Percentiles rank a stretch among this genome's conserved stretches.
Evolutionary conservation across 176 grass and related monocot species (phyloP).

Genomic region (Oryza nivara): DNA sequence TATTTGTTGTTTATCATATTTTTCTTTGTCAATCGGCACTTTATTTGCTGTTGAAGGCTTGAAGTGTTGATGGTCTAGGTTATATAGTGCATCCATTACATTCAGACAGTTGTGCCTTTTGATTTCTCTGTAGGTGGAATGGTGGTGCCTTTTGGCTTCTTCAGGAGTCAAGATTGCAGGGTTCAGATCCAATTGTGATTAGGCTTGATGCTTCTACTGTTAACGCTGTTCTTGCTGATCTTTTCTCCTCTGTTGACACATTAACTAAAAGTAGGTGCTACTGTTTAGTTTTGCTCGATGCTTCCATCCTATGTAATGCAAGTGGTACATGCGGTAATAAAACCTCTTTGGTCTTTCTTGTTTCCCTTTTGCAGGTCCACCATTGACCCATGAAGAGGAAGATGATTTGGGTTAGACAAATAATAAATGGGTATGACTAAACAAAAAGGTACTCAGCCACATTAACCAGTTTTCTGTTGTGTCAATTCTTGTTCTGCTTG

Average conservation of each 20-base stretch:
- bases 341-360: too few relatives aligned
- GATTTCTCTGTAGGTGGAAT: neutral
- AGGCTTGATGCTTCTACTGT: too few relatives aligned
- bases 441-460: neutral
- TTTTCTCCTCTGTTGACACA: too few relatives aligned
- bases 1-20: neutral
- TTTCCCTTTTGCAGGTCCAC: too few relatives aligned
- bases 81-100: neutral
- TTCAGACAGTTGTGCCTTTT: neutral
- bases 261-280: too few relatives aligned
- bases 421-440: neutral
- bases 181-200: too few relatives aligned
- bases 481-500: neutral
- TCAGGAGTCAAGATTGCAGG: neutral
- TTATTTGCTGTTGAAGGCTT: too few relatives aligned
- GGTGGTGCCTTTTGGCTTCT: neutral
- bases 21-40: too few relatives aligned
- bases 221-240: too few relatives aligned
- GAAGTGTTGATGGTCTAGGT: neutral
- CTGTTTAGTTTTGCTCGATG: too few relatives aligned
- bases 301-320: too few relatives aligned
- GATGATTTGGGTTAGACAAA: neutral
- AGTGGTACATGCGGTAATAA: too few relatives aligned
- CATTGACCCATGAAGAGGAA: neutral
- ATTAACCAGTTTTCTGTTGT: neutral